Evolutionary conservation across 345 rosid genomes (phyloP).

Genomic region (Syzygium oleosum): DNA sequence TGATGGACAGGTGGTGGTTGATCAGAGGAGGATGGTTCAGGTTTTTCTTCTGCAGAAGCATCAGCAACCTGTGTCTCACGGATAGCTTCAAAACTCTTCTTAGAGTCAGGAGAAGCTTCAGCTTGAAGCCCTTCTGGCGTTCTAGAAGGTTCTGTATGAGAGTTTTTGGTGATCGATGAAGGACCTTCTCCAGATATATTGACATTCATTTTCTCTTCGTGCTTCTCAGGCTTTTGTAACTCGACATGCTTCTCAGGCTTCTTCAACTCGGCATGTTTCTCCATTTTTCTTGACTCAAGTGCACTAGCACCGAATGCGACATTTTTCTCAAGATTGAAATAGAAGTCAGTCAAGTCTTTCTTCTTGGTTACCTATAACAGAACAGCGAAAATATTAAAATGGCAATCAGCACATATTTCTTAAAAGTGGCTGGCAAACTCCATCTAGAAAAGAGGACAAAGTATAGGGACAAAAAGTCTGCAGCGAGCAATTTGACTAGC

Average conservation of each 20-base stretch:
- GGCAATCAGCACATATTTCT: neutral
- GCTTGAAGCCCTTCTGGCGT: constrained; percentile 9
- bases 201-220: constrained; percentile 12
- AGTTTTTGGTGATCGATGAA: constrained; percentile 7
- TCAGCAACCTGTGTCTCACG: constrained; percentile 17
- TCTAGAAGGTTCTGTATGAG: constrained; percentile 8
- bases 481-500: neutral
- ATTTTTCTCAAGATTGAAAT: constrained; percentile 72
- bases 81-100: constrained; percentile 17
- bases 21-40: constrained; percentile 20
- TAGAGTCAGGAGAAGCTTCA: constrained; percentile 16
- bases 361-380: constrained; percentile 75
- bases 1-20: constrained; percentile 41
- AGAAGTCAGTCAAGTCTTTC: constrained; percentile 74
- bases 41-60: constrained; percentile 11
- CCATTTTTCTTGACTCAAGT: constrained; percentile 21
- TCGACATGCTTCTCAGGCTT: constrained; percentile 34
- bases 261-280: constrained; percentile 26
- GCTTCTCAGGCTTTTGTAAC: constrained; percentile 22
- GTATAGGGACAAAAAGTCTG: neutral
- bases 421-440: neutral
- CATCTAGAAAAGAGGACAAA: neutral
- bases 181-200: constrained; percentile 9
- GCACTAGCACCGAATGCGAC: constrained; percentile 72
- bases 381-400: neutral